Base-by-base conservation (phyloP, 495 filamentous ascomycete genomes). In the Sordaria brevicollis region DNA sequence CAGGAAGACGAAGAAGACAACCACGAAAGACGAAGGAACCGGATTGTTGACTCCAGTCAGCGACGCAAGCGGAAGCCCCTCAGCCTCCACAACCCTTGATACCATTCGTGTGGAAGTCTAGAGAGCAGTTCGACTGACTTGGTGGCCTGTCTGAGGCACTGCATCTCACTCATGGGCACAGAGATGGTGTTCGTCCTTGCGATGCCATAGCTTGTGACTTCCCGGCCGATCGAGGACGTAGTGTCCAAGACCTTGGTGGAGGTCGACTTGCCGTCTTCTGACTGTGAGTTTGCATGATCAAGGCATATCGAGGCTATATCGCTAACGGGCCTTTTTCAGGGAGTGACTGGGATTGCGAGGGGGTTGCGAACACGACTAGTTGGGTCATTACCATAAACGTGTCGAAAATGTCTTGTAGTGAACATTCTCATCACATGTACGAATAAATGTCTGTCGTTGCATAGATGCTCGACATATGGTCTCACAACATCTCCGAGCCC, bases 221-320 rank as follows among this genome's bases (percentile, higher is more conserved):
- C 67, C 78, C 94, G 1, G 77, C 92, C 29, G 91, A 93, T 74
- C 79, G 79, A 1, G 83, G 89, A 69, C 80, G 79, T 33, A 86
- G 84, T 0, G 67, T 72, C 1, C 81, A 89, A 3, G 87, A 92
- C 33, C 83, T 87, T 62, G 85, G 92, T 19, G 85, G 85, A 38
- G 83, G 84, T 2, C 85, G 92, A 65, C 78, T 94, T 13, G 81
- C 93, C 31, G 90, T 96, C 38, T 86, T 88, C 9, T 80, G 86
- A 72, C 75, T 85, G 91, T 93, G 79, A 80, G 89, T 83, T 9
- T 33, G 17, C 35, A 21, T 65, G 13, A 21, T 41, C n/a, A 17
- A n/a, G 38, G n/a, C n/a, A 4, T 70, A 10, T 41, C 31, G 19
- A 34, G 39, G 8, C 71, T 9, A 29, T 13, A 43, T 21, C 68